Conservation (phyloP, 2,329 filamentous ascomycete genomes). For the Calonectria leucothoes region DNA sequence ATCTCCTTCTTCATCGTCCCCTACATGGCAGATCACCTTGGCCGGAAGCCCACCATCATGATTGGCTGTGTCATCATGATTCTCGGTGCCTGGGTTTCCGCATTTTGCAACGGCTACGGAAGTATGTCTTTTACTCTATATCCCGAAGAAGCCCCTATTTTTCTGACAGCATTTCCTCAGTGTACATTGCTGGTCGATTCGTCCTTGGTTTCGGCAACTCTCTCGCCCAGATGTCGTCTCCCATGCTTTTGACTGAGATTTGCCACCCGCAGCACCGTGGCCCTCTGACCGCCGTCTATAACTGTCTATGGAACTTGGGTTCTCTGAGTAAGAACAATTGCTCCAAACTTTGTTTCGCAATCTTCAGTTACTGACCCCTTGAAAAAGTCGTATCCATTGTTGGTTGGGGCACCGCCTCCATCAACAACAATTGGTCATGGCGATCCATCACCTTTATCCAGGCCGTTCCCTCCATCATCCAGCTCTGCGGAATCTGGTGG, state of each 20-base stretch:
- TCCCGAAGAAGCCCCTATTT: no score
- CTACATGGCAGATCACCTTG: slow-evolving; percentile 57
- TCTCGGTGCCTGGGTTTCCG: slow-evolving; percentile 54
- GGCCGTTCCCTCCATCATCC: slow-evolving; percentile 69
- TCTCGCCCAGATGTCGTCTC: slow-evolving; percentile 72
- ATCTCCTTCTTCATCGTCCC: slow-evolving; percentile 59
- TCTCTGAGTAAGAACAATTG: slow-evolving; percentile 49
- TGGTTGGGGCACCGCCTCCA: slow-evolving; percentile 70
- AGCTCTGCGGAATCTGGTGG: slow-evolving; percentile 74
- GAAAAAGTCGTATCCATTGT: slow-evolving; percentile 66
- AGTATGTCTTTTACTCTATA: slow-evolving; percentile 47
- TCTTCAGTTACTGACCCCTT: not conserved
- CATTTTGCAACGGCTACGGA: slow-evolving; percentile 56
- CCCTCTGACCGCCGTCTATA: slow-evolving; percentile 74
- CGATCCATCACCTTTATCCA: slow-evolving; percentile 74
- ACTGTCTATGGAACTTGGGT: slow-evolving; percentile 75
- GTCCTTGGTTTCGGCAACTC: slow-evolving; percentile 74
- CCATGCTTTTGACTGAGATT: slow-evolving; percentile 73
- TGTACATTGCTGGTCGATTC: slow-evolving; percentile 54
- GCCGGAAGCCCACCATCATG: slow-evolving; percentile 57
- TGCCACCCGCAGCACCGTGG: slow-evolving; percentile 77
- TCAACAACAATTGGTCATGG: slow-evolving; percentile 74
- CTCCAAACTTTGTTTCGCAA: no score
- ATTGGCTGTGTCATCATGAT: slow-evolving; percentile 60
- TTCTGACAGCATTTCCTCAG: slow-evolving; percentile 31